Conservation (phyloP, 2,329 filamentous ascomycete species). For the Microdochium trichocladiopsis region DNA sequence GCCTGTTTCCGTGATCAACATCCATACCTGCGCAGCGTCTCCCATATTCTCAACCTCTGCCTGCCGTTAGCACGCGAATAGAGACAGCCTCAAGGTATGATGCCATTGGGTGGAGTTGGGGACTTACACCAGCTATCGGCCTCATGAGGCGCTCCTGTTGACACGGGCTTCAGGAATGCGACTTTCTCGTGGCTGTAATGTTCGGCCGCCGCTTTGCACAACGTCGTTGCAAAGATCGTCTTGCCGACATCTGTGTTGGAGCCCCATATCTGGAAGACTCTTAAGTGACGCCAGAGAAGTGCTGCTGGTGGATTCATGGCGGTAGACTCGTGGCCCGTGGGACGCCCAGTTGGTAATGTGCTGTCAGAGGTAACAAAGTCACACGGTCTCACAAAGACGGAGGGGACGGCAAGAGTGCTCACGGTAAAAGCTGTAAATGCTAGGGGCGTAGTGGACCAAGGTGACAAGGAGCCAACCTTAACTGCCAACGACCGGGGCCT, state of each 20-base stretch:
- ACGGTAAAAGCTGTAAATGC: neutral
- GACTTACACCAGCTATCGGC: slow-evolving; percentile 59
- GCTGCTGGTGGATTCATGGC: slow-evolving; percentile 44
- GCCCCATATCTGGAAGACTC: slow-evolving; percentile 70
- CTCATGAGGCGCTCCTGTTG: slow-evolving; percentile 63
- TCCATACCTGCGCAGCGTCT: neutral
- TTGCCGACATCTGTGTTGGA: slow-evolving; percentile 84
- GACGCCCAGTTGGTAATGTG: neutral
- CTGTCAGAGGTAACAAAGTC: neutral
- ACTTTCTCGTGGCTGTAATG: slow-evolving; percentile 38
- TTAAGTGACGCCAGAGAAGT: slow-evolving; percentile 61
- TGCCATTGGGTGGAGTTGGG: neutral
- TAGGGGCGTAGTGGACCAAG: neutral
- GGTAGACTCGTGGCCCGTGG: neutral
- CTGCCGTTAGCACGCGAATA: neutral
- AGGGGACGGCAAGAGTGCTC: neutral
- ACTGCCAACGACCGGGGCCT: neutral
- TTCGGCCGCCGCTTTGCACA: slow-evolving; percentile 55
- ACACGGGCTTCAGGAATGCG: slow-evolving; percentile 74
- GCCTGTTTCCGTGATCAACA: slow-evolving; percentile 31
- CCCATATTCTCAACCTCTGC: neutral
- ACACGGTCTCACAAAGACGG: neutral
- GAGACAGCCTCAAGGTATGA: neutral
- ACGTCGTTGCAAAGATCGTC: slow-evolving; percentile 68
- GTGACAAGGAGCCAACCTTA: neutral